A percentile compares a stretch with the other conserved stretches of the same genome.
Evolutionary conservation across 2,329 filamentous ascomycete species (phyloP).

Genomic region (Chrysoporthe puriensis): DNA sequence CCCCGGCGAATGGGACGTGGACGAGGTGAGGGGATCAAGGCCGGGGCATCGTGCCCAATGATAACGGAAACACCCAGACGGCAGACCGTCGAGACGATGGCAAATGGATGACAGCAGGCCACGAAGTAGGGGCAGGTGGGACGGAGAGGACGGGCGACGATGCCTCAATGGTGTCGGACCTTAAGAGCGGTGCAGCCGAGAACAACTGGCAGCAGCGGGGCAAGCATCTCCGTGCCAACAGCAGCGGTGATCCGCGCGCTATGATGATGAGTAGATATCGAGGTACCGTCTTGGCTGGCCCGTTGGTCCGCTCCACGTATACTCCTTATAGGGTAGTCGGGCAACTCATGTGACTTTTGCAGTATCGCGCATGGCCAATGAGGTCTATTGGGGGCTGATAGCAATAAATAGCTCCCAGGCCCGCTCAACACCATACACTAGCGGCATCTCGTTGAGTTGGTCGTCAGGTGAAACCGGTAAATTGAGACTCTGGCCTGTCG

Average conservation of each 20-base stretch:
- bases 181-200: constrained; percentile 5
- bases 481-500: not conserved
- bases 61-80: not conserved
- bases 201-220: constrained; percentile 15
- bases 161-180: not conserved
- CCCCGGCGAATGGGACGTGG: constrained; percentile 13
- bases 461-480: not conserved
- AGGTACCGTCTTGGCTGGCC: constrained; percentile 16
- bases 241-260: not conserved
- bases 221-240: constrained; percentile 12
- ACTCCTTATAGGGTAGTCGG: not conserved
- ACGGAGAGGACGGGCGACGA: not conserved
- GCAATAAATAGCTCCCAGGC: not conserved
- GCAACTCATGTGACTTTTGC: constrained; percentile 12
- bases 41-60: constrained; percentile 8
- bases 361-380: constrained; percentile 19
- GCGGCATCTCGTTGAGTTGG: not conserved
- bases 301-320: constrained; percentile 25
- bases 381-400: constrained; percentile 8
- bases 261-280: constrained; percentile 8
- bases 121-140: constrained; percentile 12
- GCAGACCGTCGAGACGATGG: not conserved
- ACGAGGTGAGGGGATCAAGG: constrained; percentile 12
- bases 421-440: not conserved
- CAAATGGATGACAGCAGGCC: constrained; percentile 5